Evolutionary conservation across 73 alveolate species (phyloP), one percentile per base, ranked within the genome.

Genomic region (Tetrahymena malaccensis): DNA sequence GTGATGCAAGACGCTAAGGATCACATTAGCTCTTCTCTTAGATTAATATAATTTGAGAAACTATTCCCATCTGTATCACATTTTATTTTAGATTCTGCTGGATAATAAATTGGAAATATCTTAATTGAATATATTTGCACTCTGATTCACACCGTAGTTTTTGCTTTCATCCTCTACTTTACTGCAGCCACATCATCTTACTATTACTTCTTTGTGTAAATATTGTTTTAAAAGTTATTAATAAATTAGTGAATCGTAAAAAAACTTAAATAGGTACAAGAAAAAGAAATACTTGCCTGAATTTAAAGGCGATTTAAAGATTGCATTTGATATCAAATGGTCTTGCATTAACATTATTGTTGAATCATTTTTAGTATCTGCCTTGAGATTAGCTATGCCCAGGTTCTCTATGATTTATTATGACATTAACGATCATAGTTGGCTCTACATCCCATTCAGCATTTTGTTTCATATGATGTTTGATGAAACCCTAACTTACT

Each of bases 401-500:
- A 84, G 98, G 50, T 96, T 57, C 34, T 84, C 96, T 21, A 43
- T 96, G 43, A 85, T 96, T 34, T 96, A 96, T 44, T 96, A 93
- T 93, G 96, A 96, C 84, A 70, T 96, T 1, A 57, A 84, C 50
- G 98, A 96, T 33, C 93, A 95, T 89, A 94, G 97, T 85, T 96
- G 58, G 85, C 35, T 85, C 40, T 94, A 93, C 85, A 96, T 96
- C 38, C 98, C 98, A 34, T 43, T 96, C 85, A 95, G 97, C 43
- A 95, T 96, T 95, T 50, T 95, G 9, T 96, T 94, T 31, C 97
- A 96, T 89, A n/a, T 96, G 43, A 84, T 96, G 35, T 96, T 84
- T 93, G 98, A 96, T 35, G 98, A 96, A 96, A 96, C 98, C 38
- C 93, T 96, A 43, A 96, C 98, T 93, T 94, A 96, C 85, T 96